Conservation (phyloP, 768 basidiomycete species). For the Tulasnella sp. region DNA sequence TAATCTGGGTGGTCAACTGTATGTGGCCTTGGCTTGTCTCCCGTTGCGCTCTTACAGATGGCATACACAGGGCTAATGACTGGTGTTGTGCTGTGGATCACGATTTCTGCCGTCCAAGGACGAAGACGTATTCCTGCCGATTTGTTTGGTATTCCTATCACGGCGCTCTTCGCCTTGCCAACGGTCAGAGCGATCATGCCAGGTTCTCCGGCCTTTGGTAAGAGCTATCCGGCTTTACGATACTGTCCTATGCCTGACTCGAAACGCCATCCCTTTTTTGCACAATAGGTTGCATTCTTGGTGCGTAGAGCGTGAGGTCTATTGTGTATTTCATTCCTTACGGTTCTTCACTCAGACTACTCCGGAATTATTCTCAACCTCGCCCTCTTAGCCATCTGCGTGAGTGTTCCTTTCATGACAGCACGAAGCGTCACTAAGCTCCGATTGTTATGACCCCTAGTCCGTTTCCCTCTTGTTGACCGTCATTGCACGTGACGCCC, state of each 20-base stretch:
- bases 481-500: conserved; percentile 1
- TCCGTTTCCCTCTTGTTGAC: conserved; percentile 3
- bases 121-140: not conserved
- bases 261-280: not conserved
- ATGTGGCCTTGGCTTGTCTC: not conserved
- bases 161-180: conserved; percentile 1
- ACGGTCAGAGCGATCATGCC: conserved; percentile 1
- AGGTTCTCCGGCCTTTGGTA: not conserved
- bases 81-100: conserved; percentile 8
- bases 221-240: not conserved
- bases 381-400: not conserved
- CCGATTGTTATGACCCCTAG: not conserved
- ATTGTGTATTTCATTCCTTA: too few relatives aligned
- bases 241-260: not conserved
- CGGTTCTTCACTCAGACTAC: not conserved
- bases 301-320: not conserved
- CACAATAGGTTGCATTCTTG: not conserved
- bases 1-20: conserved; percentile 11
- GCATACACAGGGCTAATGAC: conserved; percentile 9
- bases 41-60: not conserved
- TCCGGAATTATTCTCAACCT: conserved; percentile 7
- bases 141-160: conserved; percentile 5
- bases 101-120: conserved; percentile 7
- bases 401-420: not conserved
- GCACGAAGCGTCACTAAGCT: not conserved